Percentiles rank a stretch among this genome's conserved stretches.
Conservation (phyloP, 2,329 filamentous ascomycete genomes). For the Phialophora macrospora region DNA sequence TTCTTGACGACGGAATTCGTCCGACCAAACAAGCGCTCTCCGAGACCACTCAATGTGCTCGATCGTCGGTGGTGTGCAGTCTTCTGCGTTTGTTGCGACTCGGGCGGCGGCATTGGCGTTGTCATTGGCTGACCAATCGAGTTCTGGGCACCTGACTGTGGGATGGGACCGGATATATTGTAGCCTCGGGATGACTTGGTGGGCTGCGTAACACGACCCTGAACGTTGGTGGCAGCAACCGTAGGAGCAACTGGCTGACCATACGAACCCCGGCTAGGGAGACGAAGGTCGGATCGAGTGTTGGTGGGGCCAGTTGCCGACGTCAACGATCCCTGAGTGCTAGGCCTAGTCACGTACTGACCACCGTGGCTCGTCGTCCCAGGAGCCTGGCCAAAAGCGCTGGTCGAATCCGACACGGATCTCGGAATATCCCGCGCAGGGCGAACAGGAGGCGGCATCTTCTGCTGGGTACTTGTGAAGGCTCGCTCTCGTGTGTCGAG, state of each 20-base stretch:
- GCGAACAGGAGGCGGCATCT: constrained; percentile 53
- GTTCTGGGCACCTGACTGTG: constrained; percentile 59
- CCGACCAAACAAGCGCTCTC: constrained; percentile 82
- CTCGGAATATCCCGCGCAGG: constrained; percentile 58
- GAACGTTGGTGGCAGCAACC: constrained; percentile 84
- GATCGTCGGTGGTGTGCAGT: constrained; percentile 67
- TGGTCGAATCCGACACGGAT: constrained; percentile 63
- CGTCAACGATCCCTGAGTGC: constrained; percentile 80
- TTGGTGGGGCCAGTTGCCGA: constrained; percentile 56
- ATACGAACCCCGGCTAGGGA: constrained; percentile 80
- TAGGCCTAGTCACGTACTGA: constrained; percentile 63
- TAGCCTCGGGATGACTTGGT: constrained; percentile 66
- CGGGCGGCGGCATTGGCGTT: constrained; percentile 62
- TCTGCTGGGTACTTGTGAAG: constrained; percentile 46
- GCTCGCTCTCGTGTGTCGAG: constrained; percentile 35
- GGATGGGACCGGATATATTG: constrained; percentile 70
- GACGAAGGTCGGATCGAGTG: constrained; percentile 52
- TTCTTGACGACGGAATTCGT: constrained; percentile 65
- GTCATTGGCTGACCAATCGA: constrained; percentile 63
- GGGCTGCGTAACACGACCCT: constrained; percentile 87
- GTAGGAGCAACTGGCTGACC: constrained; percentile 86
- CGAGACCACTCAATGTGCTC: constrained; percentile 77
- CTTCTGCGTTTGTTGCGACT: constrained; percentile 49
- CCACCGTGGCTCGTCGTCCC: constrained; percentile 30
- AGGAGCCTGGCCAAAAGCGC: constrained; percentile 53